Evolutionary conservation across 345 rosid genomes (phyloP).

Genomic region (Chamaenerion angustifolium): DNA sequence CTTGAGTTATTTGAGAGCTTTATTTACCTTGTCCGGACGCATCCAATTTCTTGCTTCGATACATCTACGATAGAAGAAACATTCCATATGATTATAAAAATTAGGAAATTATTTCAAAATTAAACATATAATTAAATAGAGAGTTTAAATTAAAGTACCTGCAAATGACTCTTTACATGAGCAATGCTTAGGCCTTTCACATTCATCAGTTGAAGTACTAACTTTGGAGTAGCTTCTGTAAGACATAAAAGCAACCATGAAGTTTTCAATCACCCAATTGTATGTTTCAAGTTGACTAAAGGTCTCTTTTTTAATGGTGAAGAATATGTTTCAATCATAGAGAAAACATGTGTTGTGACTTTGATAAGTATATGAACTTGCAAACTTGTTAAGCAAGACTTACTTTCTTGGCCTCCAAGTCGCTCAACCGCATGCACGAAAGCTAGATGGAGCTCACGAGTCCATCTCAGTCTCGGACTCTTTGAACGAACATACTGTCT

Average conservation of each 20-base stretch:
- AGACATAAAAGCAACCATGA: too few relatives aligned
- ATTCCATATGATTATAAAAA: not conserved
- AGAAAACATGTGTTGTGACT: too few relatives aligned
- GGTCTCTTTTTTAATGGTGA: too few relatives aligned
- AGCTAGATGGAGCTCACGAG: conserved; percentile 73
- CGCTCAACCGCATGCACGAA: conserved; percentile 65
- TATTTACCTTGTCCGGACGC: conserved; percentile 46
- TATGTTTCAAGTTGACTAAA: too few relatives aligned
- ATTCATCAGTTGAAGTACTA: conserved; percentile 84
- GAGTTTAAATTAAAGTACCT: conserved; percentile 22
- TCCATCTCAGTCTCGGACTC: conserved; percentile 79
- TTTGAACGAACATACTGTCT: conserved; percentile 72
- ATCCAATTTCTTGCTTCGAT: conserved; percentile 77
- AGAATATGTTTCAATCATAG: not conserved
- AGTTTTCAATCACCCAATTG: too few relatives aligned
- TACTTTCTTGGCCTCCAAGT: conserved; percentile 88
- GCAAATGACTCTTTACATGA: conserved; percentile 88
- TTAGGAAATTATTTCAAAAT: not conserved
- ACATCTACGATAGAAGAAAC: conserved; percentile 38
- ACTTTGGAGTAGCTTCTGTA: conserved; percentile 75
- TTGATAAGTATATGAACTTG: not conserved
- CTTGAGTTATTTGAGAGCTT: too few relatives aligned
- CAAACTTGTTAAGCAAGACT: conserved; percentile 13
- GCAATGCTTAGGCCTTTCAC: conserved; percentile 77
- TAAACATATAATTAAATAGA: not conserved